These are phyloP conservation scores for Aleurites moluccanus DNA, from an alignment of 441 rosid genomes.

Conservation along the genomic window DNA sequence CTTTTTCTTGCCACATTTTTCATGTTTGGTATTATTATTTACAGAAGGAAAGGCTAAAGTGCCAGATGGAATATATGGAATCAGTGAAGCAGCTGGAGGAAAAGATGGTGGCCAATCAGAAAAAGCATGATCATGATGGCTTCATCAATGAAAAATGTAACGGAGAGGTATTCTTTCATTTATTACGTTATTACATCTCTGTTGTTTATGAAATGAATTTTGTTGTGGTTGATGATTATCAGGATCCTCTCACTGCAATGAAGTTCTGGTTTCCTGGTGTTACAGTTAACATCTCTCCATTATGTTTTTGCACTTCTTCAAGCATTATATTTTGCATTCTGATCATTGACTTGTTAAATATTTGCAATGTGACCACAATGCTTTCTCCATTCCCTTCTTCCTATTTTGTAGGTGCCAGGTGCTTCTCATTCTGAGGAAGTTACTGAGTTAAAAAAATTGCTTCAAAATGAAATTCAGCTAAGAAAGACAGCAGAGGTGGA, in stretches of 20 bases:
- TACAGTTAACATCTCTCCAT: slow-evolving; percentile 12
- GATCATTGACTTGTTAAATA: not conserved
- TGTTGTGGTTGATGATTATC: too few relatives aligned
- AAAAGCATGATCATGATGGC: slow-evolving; percentile 54
- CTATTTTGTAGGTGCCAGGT: slow-evolving; percentile 43
- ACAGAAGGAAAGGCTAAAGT: slow-evolving; percentile 84
- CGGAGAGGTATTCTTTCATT: slow-evolving; percentile 55
- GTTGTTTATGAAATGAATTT: too few relatives aligned
- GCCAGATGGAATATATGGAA: slow-evolving; percentile 96
- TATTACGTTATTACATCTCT: not conserved
- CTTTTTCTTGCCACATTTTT: slow-evolving; percentile 11
- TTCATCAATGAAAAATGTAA: slow-evolving; percentile 36
- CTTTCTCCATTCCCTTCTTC: slow-evolving; percentile 2
- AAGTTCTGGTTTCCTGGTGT: not conserved
- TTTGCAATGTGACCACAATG: not conserved
- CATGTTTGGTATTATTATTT: slow-evolving; percentile 18
- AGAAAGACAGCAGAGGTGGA: slow-evolving; percentile 88
- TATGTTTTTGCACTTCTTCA: not conserved
- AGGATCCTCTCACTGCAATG: too few relatives aligned
- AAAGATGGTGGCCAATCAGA: slow-evolving; percentile 70
- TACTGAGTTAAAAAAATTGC: slow-evolving; percentile 55
- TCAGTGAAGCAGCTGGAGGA: slow-evolving; percentile 93
- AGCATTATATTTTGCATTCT: not conserved
- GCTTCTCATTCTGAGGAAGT: slow-evolving; percentile 52
- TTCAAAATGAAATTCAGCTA: slow-evolving; percentile 67